Evolutionary conservation across 2,329 filamentous ascomycete genomes (phyloP).

Genomic region (Daldinia eschscholtzii): DNA sequence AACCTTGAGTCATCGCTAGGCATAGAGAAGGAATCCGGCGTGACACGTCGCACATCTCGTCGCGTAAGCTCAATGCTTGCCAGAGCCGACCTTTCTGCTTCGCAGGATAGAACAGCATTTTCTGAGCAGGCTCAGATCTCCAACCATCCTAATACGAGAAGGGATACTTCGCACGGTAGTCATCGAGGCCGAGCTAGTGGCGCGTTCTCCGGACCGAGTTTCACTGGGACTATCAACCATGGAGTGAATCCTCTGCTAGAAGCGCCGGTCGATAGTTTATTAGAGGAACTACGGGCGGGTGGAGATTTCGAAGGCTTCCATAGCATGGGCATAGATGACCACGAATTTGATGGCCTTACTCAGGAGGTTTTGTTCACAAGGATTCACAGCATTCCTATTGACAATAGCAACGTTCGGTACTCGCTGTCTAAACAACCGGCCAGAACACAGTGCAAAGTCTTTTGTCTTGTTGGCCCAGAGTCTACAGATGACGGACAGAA

Average conservation of each 20-base stretch:
- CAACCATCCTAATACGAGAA: conserved; percentile 63
- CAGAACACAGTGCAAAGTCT: conserved; percentile 70
- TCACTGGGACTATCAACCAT: conserved; percentile 57
- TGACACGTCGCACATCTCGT: conserved; percentile 72
- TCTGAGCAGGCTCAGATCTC: conserved; percentile 70
- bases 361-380: conserved; percentile 80
- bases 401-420: conserved; percentile 72
- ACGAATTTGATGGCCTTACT: conserved; percentile 77
- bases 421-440: conserved; percentile 67
- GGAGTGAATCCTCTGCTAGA: conserved; percentile 64
- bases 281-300: conserved; percentile 75
- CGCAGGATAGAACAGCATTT: conserved; percentile 84
- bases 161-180: conserved; percentile 80
- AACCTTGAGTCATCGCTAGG: conserved; percentile 78
- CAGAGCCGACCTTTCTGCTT: conserved; percentile 86
- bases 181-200: conserved; percentile 73
- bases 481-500: conserved; percentile 67
- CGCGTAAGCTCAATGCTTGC: conserved; percentile 93
- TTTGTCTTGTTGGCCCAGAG: conserved; percentile 73
- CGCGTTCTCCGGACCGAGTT: conserved; percentile 56
- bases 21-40: conserved; percentile 70
- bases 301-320: conserved; percentile 76
- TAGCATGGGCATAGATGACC: conserved; percentile 78
- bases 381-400: conserved; percentile 74
- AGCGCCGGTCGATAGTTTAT: conserved; percentile 74